These are phyloP conservation scores for Leptodermis oblonga DNA, from an alignment of 257 asterid genomes.

Conservation along the genomic window DNA sequence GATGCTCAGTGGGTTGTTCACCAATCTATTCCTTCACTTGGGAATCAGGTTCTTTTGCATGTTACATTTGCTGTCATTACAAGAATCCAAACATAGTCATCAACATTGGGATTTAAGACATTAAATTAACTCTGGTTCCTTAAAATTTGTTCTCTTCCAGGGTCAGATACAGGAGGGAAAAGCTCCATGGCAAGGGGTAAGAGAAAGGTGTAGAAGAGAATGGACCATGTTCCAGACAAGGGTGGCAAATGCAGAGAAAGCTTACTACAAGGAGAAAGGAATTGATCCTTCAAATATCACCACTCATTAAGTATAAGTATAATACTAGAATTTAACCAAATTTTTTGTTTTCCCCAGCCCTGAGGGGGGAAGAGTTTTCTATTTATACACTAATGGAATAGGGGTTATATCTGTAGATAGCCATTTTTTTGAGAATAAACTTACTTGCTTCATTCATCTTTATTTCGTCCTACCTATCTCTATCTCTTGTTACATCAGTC, in stretches of 20 bases:
- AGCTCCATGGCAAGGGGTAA: conserved; percentile 79
- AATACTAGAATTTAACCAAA: not conserved
- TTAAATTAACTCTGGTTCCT: conserved; percentile 1
- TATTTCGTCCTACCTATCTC: too few species aligned
- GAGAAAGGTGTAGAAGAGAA: conserved; percentile 54
- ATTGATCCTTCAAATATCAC: conserved; percentile 37
- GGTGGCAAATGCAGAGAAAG: conserved; percentile 56
- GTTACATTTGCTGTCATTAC: not conserved
- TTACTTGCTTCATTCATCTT: too few species aligned
- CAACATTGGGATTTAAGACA: not conserved
- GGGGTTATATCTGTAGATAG: too few species aligned
- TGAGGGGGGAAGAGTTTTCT: too few species aligned
- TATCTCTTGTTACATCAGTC: too few species aligned
- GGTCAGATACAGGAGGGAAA: conserved; percentile 54
- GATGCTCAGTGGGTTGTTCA: conserved; percentile 89
- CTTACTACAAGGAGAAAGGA: conserved; percentile 50
- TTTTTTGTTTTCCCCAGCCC: not conserved
- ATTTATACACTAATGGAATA: too few species aligned
- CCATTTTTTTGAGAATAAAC: too few species aligned
- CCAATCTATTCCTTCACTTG: conserved; percentile 76
- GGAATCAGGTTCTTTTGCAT: conserved; percentile 45
- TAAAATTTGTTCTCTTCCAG: conserved; percentile 25
- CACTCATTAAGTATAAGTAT: conserved; percentile 1
- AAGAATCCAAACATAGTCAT: not conserved
- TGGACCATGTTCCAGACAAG: conserved; percentile 72